Conservation (phyloP, 2,329 filamentous ascomycete species). For the Aspergillus neotritici region DNA sequence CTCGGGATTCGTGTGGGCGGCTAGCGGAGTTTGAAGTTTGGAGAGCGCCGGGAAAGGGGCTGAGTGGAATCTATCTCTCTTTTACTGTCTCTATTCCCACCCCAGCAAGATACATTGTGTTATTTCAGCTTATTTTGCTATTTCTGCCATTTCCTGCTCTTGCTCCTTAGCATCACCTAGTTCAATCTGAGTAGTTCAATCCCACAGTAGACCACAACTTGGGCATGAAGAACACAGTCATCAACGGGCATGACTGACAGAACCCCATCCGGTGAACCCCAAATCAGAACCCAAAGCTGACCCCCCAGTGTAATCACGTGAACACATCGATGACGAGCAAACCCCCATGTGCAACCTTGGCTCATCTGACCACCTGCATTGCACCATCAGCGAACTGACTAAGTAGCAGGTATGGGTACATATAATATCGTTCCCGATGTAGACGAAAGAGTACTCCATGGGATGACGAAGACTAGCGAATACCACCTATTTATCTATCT, state of each 20-base stretch:
- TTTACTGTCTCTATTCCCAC: slow-evolving; percentile 38
- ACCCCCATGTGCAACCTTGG: too few species aligned
- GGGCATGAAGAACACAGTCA: too few species aligned
- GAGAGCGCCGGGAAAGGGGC: slow-evolving; percentile 36
- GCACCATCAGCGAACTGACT: slow-evolving; percentile 9
- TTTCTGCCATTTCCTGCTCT: slow-evolving; percentile 14
- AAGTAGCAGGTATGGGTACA: too few species aligned
- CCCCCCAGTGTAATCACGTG: too few species aligned
- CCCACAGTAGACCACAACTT: neutral
- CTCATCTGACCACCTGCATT: slow-evolving; percentile 2
- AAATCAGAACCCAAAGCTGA: too few species aligned
- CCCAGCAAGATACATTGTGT: slow-evolving; percentile 37
- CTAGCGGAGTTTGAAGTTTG: slow-evolving; percentile 42
- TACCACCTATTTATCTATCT: too few species aligned
- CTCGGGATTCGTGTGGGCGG: slow-evolving; percentile 33
- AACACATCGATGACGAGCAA: too few species aligned
- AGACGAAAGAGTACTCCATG: too few species aligned
- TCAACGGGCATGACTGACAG: too few species aligned
- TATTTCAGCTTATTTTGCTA: slow-evolving; percentile 24
- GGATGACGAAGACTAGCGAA: too few species aligned
- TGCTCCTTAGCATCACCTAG: slow-evolving; percentile 11
- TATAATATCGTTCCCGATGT: too few species aligned
- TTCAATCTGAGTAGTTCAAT: slow-evolving; percentile 1
- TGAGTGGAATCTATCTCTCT: slow-evolving; percentile 39
- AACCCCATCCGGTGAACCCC: too few species aligned